These are phyloP conservation scores for Groenewaldozyma salmanticensis DNA, from an alignment of 805 yeast genomes.

Conservation along the genomic window DNA sequence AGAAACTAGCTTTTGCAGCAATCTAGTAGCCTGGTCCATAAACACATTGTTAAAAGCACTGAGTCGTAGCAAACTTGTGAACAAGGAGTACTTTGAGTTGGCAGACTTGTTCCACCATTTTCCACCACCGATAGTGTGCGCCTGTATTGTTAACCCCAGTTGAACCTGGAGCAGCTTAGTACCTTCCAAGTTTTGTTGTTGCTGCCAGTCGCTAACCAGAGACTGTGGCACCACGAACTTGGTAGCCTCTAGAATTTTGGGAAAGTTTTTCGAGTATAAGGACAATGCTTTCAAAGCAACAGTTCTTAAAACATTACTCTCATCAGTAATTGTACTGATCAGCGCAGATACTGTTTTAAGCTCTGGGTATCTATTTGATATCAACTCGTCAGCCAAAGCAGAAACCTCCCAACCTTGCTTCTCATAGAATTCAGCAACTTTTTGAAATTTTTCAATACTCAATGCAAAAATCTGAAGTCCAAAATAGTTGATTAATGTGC, in stretches of 20 bases:
- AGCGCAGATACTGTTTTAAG: constrained; percentile 8
- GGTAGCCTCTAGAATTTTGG: constrained; percentile 2
- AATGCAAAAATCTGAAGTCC: constrained; percentile 50
- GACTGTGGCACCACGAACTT: constrained; percentile 4
- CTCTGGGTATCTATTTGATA: constrained; percentile 29
- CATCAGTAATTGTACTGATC: neutral
- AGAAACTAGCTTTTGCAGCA: constrained; percentile 39
- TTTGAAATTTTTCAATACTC: constrained; percentile 44
- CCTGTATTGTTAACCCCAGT: constrained; percentile 51
- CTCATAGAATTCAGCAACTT: constrained; percentile 30
- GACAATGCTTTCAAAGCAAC: constrained; percentile 1
- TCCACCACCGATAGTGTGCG: constrained; percentile 40
- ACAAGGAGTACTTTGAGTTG: constrained; percentile 44
- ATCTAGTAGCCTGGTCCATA: constrained; percentile 36
- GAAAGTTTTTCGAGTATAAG: constrained; percentile 4
- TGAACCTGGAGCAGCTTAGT: constrained; percentile 4
- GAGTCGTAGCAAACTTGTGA: constrained; percentile 54
- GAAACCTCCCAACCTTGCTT: constrained; percentile 34
- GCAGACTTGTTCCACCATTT: constrained; percentile 70
- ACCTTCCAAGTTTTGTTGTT: constrained; percentile 1
- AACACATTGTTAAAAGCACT: constrained; percentile 29
- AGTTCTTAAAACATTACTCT: neutral
- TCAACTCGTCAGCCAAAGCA: constrained; percentile 27
- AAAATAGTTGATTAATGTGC: constrained; percentile 49
- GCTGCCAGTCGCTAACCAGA: constrained; percentile 5